phyloP scores from a whole-genome alignment of 225 moss, liverwort and hornwort genomes.

The Bryoerythrophyllum caledonicum region DNA sequence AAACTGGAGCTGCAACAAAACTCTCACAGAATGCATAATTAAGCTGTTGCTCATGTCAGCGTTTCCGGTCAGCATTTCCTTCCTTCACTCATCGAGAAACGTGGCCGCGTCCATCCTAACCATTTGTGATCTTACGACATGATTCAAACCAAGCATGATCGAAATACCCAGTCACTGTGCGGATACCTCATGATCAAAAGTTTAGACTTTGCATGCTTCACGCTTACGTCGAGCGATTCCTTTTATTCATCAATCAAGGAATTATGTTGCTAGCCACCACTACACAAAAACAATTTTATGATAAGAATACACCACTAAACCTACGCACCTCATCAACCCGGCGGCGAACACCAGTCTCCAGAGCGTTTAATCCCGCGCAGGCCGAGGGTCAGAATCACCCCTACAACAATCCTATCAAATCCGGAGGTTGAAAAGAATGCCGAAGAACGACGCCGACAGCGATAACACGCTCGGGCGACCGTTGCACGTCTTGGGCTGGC shows the following conservation, averaged over 20 bases:
- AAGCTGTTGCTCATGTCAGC: too few relatives aligned
- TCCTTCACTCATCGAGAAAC: too few relatives aligned
- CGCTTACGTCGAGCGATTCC: constrained; percentile 15
- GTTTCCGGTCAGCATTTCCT: too few relatives aligned
- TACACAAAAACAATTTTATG: background rate
- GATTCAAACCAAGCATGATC: too few relatives aligned
- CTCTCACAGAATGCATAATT: too few relatives aligned
- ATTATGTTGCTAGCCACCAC: constrained; percentile 17
- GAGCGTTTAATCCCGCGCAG: too few relatives aligned
- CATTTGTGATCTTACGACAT: too few relatives aligned
- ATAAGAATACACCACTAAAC: background rate
- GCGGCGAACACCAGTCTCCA: background rate
- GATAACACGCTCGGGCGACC: constrained; percentile 53
- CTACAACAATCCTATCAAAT: constrained; percentile 22
- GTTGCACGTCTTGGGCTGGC: constrained; percentile 41
- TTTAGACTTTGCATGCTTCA: background rate
- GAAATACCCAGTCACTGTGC: too few relatives aligned
- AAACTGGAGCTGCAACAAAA: too few relatives aligned
- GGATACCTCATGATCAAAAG: too few relatives aligned
- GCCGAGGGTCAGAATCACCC: background rate
- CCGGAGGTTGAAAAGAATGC: constrained; percentile 56
- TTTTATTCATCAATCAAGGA: constrained; percentile 24
- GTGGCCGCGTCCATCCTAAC: too few relatives aligned
- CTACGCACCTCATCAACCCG: constrained; percentile 22
- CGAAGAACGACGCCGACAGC: constrained; percentile 52